Base-by-base conservation (phyloP, 2,329 filamentous ascomycete species). In the Shiraia sp. region DNA sequence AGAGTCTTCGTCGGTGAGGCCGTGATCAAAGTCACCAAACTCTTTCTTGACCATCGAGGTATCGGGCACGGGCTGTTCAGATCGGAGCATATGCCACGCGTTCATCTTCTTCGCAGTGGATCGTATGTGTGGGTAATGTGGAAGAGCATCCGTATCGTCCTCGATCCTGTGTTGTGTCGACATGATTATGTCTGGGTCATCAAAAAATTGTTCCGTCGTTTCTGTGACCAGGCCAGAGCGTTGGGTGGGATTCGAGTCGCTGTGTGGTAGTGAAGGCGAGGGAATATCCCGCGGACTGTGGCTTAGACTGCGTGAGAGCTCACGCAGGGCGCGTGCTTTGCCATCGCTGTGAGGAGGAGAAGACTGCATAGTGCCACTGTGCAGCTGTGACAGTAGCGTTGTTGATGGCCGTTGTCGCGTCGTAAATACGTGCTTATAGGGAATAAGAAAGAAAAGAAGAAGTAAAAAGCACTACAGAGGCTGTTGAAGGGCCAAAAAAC, bases 1-100 rank as follows among this genome's bases (percentile, higher is more conserved):
- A 36, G 72, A 73, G 35, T 75, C 72, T 28, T 77, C 72, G 10
- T 71, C 67, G 3, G 65, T 64, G 9, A 61, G 40, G 40, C 69
- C 66, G 13, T 75, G 72, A 22, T 70, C 65, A 43, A 72, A 72
- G 47, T 72, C 69, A 23, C 53, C 50, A 32, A 72, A 72, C 25
- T 69, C 57, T 32, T 65, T 69, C 48, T 66, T 63, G 16, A 71
- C 60, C 58, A 69, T 65, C 10, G 68, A 71, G 4, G 67, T 71
- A 36, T 69, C 61, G 2, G 58, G 60, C 32, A 62, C 55, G 14
- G 55, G 53, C 15, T 56, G 61, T 41, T 72, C 69, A 3, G 66
- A 64, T 32, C 51, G 57, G 12, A 60, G 55, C 13, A 61, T 57
- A 36, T 68, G 67, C 60, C 68, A 73, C 12, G 64, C 55, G 40